Conservation (phyloP, 208 protist species). For the Leishmania guyanensis region DNA sequence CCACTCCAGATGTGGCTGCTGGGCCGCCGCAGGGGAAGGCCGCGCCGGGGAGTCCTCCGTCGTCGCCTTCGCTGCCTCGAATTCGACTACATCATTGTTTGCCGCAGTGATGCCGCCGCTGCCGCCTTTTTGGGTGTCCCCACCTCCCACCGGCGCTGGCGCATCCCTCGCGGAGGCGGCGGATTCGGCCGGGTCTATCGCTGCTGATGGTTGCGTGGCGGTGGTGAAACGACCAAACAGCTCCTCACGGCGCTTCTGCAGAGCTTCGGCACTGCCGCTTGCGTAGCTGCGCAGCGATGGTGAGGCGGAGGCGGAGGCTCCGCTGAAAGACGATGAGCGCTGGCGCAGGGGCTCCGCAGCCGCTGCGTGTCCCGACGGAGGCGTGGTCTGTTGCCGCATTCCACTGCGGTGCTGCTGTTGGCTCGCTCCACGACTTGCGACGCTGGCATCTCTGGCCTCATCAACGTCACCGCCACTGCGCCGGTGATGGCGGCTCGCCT, state of each 20-base stretch:
- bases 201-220: not conserved
- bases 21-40: not conserved
- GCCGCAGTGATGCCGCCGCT: too few relatives aligned
- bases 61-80: not conserved
- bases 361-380: not conserved
- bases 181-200: not conserved
- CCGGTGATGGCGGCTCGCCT: not conserved
- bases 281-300: conserved; percentile 36
- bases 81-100: too few relatives aligned
- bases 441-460: not conserved
- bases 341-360: not conserved
- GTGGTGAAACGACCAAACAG: conserved; percentile 39
- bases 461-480: not conserved
- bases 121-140: not conserved
- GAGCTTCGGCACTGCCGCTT: conserved; percentile 51
- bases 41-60: not conserved
- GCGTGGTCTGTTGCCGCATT: not conserved
- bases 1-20: not conserved
- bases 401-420: not conserved
- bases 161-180: conserved; percentile 11
- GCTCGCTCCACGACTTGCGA: not conserved
- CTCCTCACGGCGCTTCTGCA: conserved; percentile 53
- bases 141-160: not conserved
- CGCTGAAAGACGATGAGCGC: conserved; percentile 27
- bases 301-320: conserved; percentile 21